These are phyloP conservation scores for Anthracocystis setariae DNA, from an alignment of 1,284 basidiomycete genomes.

Conservation along the genomic window DNA sequence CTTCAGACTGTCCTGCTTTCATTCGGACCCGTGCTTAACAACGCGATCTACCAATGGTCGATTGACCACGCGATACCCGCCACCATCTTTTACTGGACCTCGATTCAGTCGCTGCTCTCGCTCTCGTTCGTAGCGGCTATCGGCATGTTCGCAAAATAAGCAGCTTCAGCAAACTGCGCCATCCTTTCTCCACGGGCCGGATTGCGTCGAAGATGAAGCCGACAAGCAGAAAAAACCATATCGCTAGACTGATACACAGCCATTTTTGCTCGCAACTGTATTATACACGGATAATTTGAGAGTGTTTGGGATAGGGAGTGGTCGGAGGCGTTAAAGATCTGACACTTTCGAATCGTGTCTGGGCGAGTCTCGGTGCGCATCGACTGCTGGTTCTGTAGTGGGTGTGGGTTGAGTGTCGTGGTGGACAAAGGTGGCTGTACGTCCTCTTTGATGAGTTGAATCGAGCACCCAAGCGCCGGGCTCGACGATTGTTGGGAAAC, in stretches of 20 bases:
- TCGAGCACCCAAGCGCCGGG: slow-evolving; percentile 51
- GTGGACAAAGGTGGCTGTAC: slow-evolving; percentile 31
- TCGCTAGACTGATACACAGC: not conserved
- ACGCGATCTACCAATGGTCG: slow-evolving; percentile 30
- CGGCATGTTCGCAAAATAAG: slow-evolving; percentile 4
- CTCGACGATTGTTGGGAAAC: slow-evolving; percentile 48
- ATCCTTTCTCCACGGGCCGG: too few species aligned
- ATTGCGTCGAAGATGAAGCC: too few species aligned
- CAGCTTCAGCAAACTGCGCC: not conserved
- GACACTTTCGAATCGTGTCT: not conserved
- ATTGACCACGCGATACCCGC: slow-evolving; percentile 21
- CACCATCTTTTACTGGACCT: slow-evolving; percentile 32
- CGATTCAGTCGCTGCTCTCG: slow-evolving; percentile 6
- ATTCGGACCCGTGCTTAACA: slow-evolving; percentile 34
- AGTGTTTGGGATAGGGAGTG: not conserved
- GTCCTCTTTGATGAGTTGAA: slow-evolving; percentile 38
- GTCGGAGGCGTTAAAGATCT: not conserved
- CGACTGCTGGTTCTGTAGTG: not conserved
- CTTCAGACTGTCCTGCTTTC: slow-evolving; percentile 7
- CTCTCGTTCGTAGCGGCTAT: slow-evolving; percentile 15
- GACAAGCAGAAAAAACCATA: too few species aligned
- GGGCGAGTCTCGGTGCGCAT: not conserved
- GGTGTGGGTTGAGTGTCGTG: slow-evolving; percentile 8
- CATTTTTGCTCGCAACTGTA: not conserved
- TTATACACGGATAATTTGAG: too few species aligned